Evolutionary conservation across 2,329 filamentous ascomycete species (phyloP), one percentile per base, ranked within the genome.

Genomic region (Talaromyces islandicus): DNA sequence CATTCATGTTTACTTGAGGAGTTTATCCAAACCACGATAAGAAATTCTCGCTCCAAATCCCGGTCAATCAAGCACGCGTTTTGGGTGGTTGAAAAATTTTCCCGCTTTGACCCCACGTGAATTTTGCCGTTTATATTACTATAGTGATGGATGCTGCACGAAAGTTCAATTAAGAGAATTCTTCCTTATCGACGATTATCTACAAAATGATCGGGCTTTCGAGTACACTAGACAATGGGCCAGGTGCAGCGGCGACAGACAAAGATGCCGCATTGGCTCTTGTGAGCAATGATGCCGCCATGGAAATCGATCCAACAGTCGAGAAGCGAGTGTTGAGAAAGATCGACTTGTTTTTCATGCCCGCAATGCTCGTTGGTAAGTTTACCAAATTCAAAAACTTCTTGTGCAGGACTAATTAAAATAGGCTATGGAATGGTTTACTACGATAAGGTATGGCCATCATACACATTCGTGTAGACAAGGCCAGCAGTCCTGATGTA

Each of bases 281-380:
- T 52, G 48, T 52, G 24, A 52, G 27, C 48, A 52, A 52, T 11
- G 48, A 52, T 29, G 48, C 30, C 14, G 48, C 48, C 27, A 27
- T 52, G 48, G 48, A 52, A 57, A 77, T 86, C 51, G 86, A 88
- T 65, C 81, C 83, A 0, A 75, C 70, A 0, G 71, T 85, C 0
- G 82, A 82, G 60, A 79, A 77, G 19, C 79, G 82, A 53, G 85
- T 87, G 9, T 72, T 89, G 25, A 77, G 83, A 54, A 90, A 89
- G 74, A 88, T 89, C 56, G 87, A 90, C 66, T 73, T 78, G 64
- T 87, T 87, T 63, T 72, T 90, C 52, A 88, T 90, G 35, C 88
- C 88, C 0, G 81, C 84, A 12, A 90, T 90, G 87, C 78, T 83
- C 24, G 67, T 86, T 66, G 83, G 83, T 74, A 21, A 14, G 65